Base-by-base conservation (phyloP, 1,284 basidiomycete species). In the Rhizoctonia solani region DNA sequence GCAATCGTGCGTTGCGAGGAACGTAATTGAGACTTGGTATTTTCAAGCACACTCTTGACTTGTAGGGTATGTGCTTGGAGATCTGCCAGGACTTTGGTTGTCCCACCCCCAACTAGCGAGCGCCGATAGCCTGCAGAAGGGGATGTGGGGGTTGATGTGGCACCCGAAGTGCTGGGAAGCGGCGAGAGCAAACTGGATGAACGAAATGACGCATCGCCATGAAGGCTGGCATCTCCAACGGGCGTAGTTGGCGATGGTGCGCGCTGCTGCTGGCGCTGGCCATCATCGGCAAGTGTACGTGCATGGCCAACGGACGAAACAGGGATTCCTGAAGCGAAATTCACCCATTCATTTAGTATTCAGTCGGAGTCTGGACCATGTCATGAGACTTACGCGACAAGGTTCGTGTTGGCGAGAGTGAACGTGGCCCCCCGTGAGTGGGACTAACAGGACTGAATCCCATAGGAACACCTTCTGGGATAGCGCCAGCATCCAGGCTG, bases 231-330 rank as follows among this genome's bases (percentile, higher is more conserved):
- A 47, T 71, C 61, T 73, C 70, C 53, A 73, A 75, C 41, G 72
- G 73, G 47, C 74, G 74, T 52, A 74, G 74, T 39, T 73, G 73
- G 65, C 71, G 80, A 72, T 71, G 77, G 67, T 71, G 74, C 69
- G 30, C 72, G n/a, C n/a, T n/a, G n/a, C n/a, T n/a, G 54, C 19
- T 54, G 59, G 9, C 56, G 54, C 21, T 55, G 54, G 29, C 85
- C 85, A 69, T 90, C 89, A 65, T 92, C 89, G 21, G 90, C 87
- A 71, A 92, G 78, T 23, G 87, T 87, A 42, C 89, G 86, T 42
- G 89, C 90, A 79, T 92, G 90, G 89, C 89, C 89, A 75, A 92
- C 90, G 70, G 90, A 84, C 70, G 89, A 82, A 34, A 92, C 83
- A 50, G 90, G 90, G 75, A 92, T 92, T 65, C 89, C 89, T 92